Percentiles rank a stretch among this genome's conserved stretches.
Conservation (phyloP, 768 basidiomycete genomes). For the Lactarius tabidus region DNA sequence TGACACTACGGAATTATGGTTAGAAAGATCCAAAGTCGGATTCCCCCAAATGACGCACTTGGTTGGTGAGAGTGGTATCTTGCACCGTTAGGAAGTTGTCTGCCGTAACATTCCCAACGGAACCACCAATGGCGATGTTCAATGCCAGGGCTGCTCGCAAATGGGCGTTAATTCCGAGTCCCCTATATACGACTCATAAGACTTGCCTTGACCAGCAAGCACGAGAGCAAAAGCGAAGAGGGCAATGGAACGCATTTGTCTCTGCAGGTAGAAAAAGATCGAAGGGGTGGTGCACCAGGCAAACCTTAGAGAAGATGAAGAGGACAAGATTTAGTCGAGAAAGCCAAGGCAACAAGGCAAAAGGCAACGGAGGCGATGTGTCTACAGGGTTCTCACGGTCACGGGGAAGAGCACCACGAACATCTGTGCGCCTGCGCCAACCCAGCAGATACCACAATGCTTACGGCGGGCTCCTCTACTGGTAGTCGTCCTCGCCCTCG, state of each 20-base stretch:
- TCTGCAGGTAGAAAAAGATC: not conserved
- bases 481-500: not conserved
- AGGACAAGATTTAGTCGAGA: not conserved
- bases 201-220: slow-evolving; percentile 58
- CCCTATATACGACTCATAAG: not conserved
- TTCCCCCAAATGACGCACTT: slow-evolving; percentile 28
- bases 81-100: slow-evolving; percentile 43
- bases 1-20: slow-evolving; percentile 35
- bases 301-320: slow-evolving; percentile 26
- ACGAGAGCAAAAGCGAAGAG: slow-evolving; percentile 36
- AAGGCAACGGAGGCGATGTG: slow-evolving; percentile 1
- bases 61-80: slow-evolving; percentile 30
- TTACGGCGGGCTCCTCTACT: not conserved
- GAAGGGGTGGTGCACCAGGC: slow-evolving; percentile 20
- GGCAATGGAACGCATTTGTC: slow-evolving; percentile 29
- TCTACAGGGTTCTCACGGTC: slow-evolving; percentile 5
- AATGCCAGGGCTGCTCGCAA: slow-evolving; percentile 40
- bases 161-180: slow-evolving; percentile 12
- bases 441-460: not conserved
- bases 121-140: slow-evolving; percentile 43
- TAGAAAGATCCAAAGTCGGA: not conserved
- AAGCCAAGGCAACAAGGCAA: not conserved
- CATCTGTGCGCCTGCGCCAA: not conserved
- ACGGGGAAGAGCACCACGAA: not conserved
- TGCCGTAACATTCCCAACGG: slow-evolving; percentile 37